Conservation (phyloP, 176 grass and related monocot genomes). For the Oryza meyeriana region DNA sequence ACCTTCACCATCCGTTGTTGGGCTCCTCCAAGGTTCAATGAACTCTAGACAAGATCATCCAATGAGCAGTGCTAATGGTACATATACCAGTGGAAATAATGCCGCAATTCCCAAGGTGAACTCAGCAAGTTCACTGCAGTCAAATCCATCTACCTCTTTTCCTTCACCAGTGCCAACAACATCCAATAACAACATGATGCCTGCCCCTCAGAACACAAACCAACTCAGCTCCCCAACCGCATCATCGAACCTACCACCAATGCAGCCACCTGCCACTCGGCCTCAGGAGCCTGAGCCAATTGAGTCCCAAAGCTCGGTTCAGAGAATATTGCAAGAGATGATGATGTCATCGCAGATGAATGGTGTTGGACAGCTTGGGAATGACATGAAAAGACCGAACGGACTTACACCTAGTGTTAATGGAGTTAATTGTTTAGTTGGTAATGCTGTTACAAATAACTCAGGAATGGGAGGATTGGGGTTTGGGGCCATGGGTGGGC, state of each 20-base stretch:
- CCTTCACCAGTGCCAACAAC: slow-evolving; percentile 37
- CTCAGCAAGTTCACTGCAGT: slow-evolving; percentile 57
- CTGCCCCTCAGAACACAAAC: slow-evolving; percentile 49
- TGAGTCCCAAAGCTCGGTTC: slow-evolving; percentile 86
- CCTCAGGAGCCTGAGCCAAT: slow-evolving; percentile 59
- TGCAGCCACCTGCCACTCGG: slow-evolving; percentile 53
- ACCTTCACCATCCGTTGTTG: slow-evolving; percentile 31
- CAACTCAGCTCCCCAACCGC: slow-evolving; percentile 46
- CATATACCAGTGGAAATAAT: slow-evolving; percentile 40
- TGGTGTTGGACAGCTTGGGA: slow-evolving; percentile 38
- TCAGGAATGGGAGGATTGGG: slow-evolving; percentile 54
- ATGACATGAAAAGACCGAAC: slow-evolving; percentile 65
- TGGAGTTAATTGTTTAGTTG: slow-evolving; percentile 55
- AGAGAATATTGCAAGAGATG: slow-evolving; percentile 84
- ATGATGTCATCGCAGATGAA: slow-evolving; percentile 90
- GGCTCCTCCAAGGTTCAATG: slow-evolving; percentile 58
- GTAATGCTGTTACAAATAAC: slow-evolving; percentile 53
- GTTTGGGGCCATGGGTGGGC: slow-evolving; percentile 50
- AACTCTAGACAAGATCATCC: slow-evolving; percentile 64
- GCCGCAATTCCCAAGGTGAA: slow-evolving; percentile 47
- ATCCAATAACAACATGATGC: slow-evolving; percentile 58
- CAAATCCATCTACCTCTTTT: slow-evolving; percentile 55
- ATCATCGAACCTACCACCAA: slow-evolving; percentile 45
- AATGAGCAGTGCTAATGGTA: slow-evolving; percentile 38
- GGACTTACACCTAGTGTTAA: slow-evolving; percentile 49